Base-by-base conservation (phyloP, 371 early-diverging fungal genomes). In the Syncephalastrum contaminatum region DNA sequence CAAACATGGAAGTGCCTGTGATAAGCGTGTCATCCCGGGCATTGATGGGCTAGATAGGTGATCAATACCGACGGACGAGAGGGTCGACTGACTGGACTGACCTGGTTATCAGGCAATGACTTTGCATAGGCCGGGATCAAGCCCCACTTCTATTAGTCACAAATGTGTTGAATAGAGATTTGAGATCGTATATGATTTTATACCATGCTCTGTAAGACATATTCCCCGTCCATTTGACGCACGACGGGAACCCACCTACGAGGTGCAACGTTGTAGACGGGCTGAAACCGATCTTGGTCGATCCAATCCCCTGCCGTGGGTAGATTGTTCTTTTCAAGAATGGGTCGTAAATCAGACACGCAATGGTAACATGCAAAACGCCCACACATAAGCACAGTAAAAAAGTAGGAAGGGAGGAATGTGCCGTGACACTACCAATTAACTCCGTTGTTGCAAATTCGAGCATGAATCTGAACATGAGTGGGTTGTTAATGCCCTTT, bases 11-110 rank as follows among this genome's bases (percentile, higher is more conserved):
- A 15, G 70, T 70, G 12, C 58, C 60, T 2, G 66, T 59, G 8
- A 67, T 67, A 15, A 91, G 56, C 1, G 88, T 81, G 21, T 91
- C 89, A 52, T 81, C 83, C 18, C 89, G 75, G 1, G 86, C 88
- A 67, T 89, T 91, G 55, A 82, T 77, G 6, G 82, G 73, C 58
- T 69, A 42, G 21, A 10, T 30, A 30, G 36, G 51, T 20, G 14
- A 41, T 36, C 14, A 22, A 40, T 20, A 18, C 15, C 8, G 15
- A 16, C 5, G 30, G 1, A 39, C 18, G 4, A 16, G 43, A 1
- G 3, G 16, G 20, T 45, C 4, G 2, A 20, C 1, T 4, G 36
- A 30, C 36, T 30, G 7, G 10, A 30, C 36, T 22, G 62, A 67
- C 74, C 58, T 62, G 66, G 15, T 58, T 64, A 19, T 75, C 72